Conservation (phyloP, 495 filamentous ascomycete genomes). For the Daldinia loculata region DNA sequence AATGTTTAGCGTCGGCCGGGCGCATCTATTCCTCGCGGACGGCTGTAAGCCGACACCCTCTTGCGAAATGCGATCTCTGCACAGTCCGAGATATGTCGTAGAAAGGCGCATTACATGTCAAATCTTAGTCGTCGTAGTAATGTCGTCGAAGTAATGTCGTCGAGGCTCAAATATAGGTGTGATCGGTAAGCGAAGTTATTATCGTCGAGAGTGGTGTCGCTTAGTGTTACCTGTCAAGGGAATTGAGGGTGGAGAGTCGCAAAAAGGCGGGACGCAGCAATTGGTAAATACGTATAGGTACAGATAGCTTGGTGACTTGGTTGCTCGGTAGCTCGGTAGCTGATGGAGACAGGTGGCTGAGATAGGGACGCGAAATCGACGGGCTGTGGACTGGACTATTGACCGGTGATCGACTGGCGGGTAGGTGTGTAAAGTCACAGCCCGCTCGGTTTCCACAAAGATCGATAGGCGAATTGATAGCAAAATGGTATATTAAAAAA, state of each 20-base stretch:
- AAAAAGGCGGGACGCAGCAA: constrained; percentile 25
- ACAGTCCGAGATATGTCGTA: constrained; percentile 15
- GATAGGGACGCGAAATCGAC: constrained; percentile 26
- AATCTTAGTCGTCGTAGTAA: constrained; percentile 9
- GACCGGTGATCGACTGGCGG: constrained; percentile 11
- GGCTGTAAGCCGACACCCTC: constrained; percentile 42
- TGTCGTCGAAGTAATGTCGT: background rate
- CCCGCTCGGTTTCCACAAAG: constrained; percentile 15
- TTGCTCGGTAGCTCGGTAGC: constrained; percentile 25
- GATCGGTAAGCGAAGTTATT: constrained; percentile 12
- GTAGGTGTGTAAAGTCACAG: constrained; percentile 23
- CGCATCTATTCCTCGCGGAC: constrained; percentile 44
- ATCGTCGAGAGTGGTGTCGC: constrained; percentile 4
- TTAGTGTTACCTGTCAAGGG: constrained; percentile 16
- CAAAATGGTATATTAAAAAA: background rate
- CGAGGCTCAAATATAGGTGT: background rate
- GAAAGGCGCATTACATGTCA: constrained; percentile 29
- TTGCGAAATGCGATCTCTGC: constrained; percentile 37
- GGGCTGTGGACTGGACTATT: background rate
- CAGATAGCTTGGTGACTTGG: background rate
- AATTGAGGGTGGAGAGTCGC: constrained; percentile 24
- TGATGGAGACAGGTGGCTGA: constrained; percentile 39
- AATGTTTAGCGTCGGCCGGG: constrained; percentile 31
- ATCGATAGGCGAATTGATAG: constrained; percentile 7
- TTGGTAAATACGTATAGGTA: constrained; percentile 17